Evolutionary conservation across 2,329 filamentous ascomycete genomes (phyloP), one percentile per base, ranked within the genome.

Genomic region (Trichophaea hybrida): DNA sequence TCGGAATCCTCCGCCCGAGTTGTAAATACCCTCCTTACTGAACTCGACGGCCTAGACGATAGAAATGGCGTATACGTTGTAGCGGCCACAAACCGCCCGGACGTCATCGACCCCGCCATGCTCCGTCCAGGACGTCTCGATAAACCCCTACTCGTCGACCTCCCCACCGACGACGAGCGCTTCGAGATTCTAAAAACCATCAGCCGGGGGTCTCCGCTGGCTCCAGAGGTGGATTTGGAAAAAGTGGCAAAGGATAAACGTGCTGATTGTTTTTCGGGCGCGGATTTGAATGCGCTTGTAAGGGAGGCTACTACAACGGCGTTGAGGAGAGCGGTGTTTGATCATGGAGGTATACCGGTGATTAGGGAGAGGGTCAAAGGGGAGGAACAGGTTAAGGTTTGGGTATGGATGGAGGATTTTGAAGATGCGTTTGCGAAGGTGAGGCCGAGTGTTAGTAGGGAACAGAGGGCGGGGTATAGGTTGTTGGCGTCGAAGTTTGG

Each of bases 91-190:
- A 98, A 98, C 72, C 77, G 93, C 0, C 91, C 91, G 0, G 91
- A 97, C 70, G 94, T 95, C 75, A 97, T 98, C 66, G 93, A 98
- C 71, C 83, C 88, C 1, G 93, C 93, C 1, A 94, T 98, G 82
- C 79, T 97, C 8, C 84, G 93, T 1, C 91, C 93, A 0, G 93
- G 93, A 0, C 84, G 93, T 32, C 78, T 98, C 1, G 91, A 90
- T 65, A 91, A 85, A 0, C 80, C 85, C n/a, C 78, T 97, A 32
- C 96, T 91, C 67, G 85, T 98, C 43, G 90, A 93, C 68, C 75
- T 97, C 0, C 93, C 93, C 0, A 84, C 82, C 32, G 76, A 84
- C 0, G 77, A 83, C 6, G 89, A 95, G 70, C 80, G 93, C 12
- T 86, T 86, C 0, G 88, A 94, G 59, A 98, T 98, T 62, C 76